Evolutionary conservation across 352 stramenopile species (phyloP).

Genomic region (Sclerospora graminicola): DNA sequence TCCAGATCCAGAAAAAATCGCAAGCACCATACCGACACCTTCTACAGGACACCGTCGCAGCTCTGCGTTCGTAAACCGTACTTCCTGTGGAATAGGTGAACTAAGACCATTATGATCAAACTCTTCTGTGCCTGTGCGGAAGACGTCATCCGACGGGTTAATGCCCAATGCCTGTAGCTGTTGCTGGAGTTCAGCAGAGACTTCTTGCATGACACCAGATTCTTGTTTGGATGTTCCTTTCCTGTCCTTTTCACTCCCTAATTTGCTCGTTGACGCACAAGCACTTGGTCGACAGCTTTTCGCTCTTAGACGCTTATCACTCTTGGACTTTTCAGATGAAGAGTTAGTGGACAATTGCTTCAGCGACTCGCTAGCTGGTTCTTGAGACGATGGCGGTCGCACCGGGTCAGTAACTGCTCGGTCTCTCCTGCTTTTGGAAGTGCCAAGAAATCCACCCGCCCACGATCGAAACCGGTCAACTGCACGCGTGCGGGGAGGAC

Average conservation of each 20-base stretch:
- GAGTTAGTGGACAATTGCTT: not conserved
- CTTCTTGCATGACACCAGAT: conserved; percentile 30
- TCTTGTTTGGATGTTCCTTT: not conserved
- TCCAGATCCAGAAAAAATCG: conserved; percentile 70
- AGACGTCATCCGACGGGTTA: conserved; percentile 70
- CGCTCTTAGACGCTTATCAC: not conserved
- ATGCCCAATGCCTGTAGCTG: conserved; percentile 77
- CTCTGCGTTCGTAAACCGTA: conserved; percentile 82
- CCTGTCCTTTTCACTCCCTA: not conserved
- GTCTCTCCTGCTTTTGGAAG: conserved; percentile 5
- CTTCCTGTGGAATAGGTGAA: conserved; percentile 78
- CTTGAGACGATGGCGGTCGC: not conserved
- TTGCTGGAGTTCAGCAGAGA: conserved; percentile 60
- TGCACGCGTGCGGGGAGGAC: conserved; percentile 14
- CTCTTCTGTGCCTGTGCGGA: conserved; percentile 65
- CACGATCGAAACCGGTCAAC: conserved; percentile 23
- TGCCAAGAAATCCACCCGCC: conserved; percentile 15
- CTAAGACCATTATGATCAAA: conserved; percentile 70
- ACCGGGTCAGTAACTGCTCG: conserved; percentile 18
- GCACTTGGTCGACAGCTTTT: not conserved
- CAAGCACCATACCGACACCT: conserved; percentile 62
- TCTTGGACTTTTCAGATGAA: conserved; percentile 1
- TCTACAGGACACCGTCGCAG: conserved; percentile 67
- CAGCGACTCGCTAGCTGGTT: not conserved
- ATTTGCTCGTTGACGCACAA: conserved; percentile 1